Percentiles rank a stretch among this genome's conserved stretches.
Evolutionary conservation across 164 flowering plant species (phyloP).

Genomic region (Annona cherimola): DNA sequence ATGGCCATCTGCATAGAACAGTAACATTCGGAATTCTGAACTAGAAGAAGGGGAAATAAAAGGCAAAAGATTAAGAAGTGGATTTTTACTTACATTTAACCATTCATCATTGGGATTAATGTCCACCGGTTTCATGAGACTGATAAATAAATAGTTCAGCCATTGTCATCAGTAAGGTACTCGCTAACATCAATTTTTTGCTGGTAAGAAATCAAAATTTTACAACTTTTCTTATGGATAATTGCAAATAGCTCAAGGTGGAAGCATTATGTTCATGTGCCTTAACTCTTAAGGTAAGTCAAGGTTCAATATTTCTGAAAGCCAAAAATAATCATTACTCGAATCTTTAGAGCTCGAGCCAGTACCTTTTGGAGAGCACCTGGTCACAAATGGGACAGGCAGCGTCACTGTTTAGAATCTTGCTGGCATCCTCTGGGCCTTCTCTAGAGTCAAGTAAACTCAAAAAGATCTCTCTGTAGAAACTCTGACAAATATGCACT

Average conservation of each 20-base stretch:
- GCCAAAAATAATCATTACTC: not conserved
- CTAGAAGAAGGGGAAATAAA: not conserved
- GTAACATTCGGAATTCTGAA: not conserved
- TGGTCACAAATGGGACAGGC: constrained; percentile 98
- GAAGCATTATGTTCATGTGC: not conserved
- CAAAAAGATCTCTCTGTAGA: not conserved
- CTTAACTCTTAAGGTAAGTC: not conserved
- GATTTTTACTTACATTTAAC: constrained; percentile 60
- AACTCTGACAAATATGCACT: not conserved
- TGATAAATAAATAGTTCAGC: constrained; percentile 28
- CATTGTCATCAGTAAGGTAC: not conserved
- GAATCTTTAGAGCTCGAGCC: not conserved
- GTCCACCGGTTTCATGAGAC: constrained; percentile 91
- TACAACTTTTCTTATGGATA: not conserved
- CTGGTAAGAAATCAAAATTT: not conserved
- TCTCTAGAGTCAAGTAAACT: constrained; percentile 35
- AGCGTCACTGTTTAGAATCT: constrained; percentile 80
- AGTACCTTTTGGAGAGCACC: constrained; percentile 89
- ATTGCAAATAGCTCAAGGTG: not conserved
- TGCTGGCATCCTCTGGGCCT: constrained; percentile 95
- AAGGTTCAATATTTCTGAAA: not conserved
- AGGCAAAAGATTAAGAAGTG: not conserved
- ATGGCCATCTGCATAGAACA: constrained; percentile 71
- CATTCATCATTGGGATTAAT: constrained; percentile 93
- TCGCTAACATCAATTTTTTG: not conserved